phyloP scores from a whole-genome alignment of 345 rosid genomes.

The Combretum micranthum region DNA sequence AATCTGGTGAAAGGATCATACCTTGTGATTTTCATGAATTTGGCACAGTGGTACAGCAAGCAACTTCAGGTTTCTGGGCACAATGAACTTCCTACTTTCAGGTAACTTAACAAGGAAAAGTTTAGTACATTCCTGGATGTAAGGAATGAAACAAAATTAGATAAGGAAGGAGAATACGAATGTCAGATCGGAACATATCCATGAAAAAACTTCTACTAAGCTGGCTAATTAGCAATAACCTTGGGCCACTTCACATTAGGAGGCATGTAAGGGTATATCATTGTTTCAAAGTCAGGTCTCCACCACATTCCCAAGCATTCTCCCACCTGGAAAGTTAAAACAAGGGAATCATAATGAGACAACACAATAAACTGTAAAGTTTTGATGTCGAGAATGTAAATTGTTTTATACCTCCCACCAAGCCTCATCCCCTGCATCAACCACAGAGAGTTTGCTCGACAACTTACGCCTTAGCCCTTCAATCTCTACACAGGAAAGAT shows the following conservation, averaged over 20 bases:
- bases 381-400: background rate
- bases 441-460: conserved; percentile 48
- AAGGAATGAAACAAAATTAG: background rate
- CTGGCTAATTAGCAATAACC: conserved; percentile 27
- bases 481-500: conserved; percentile 30
- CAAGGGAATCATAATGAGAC: conserved; percentile 3
- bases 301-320: conserved; percentile 93
- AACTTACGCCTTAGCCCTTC: conserved; percentile 80
- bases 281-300: conserved; percentile 72
- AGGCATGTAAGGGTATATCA: conserved; percentile 54
- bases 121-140: conserved; percentile 64
- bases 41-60: conserved; percentile 82
- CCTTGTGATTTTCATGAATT: conserved; percentile 69
- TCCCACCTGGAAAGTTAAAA: conserved; percentile 35
- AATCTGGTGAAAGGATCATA: conserved; percentile 1
- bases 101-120: conserved; percentile 67
- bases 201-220: conserved; percentile 3
- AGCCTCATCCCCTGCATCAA: conserved; percentile 24
- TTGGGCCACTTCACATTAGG: conserved; percentile 57
- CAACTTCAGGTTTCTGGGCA: conserved; percentile 73
- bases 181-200: background rate
- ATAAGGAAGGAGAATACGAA: background rate
- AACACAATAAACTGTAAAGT: background rate
- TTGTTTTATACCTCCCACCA: conserved; percentile 55
- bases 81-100: conserved; percentile 47